These are phyloP conservation scores for Chlorencoelia australis DNA, from an alignment of 2,329 filamentous ascomycete genomes.

Conservation along the genomic window DNA sequence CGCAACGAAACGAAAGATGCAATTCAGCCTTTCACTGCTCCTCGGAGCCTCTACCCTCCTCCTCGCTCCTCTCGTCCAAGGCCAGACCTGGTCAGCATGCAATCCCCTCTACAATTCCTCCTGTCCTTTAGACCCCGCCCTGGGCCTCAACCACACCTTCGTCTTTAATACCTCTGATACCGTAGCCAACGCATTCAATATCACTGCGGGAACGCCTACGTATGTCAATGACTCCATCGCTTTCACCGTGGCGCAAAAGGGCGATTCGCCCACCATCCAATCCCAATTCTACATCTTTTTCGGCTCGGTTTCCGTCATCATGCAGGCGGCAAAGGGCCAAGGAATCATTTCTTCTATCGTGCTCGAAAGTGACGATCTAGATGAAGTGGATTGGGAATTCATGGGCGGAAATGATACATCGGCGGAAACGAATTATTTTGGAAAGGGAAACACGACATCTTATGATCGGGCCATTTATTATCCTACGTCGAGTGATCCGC, in stretches of 20 bases:
- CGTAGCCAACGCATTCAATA: slow-evolving; percentile 51
- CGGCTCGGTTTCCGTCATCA: slow-evolving; percentile 64
- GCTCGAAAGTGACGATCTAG: slow-evolving; percentile 71
- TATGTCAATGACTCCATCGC: slow-evolving; percentile 56
- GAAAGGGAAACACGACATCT: slow-evolving; percentile 61
- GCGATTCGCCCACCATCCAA: slow-evolving; percentile 69
- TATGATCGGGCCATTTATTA: slow-evolving; percentile 62
- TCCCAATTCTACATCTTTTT: slow-evolving; percentile 82
- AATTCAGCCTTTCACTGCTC: slow-evolving; percentile 12
- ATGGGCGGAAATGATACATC: slow-evolving; percentile 54
- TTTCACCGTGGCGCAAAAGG: slow-evolving; percentile 60
- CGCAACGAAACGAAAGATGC: slow-evolving; percentile 13
- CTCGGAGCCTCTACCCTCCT: slow-evolving; percentile 13
- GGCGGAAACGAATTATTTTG: slow-evolving; percentile 67
- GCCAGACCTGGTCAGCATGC: slow-evolving; percentile 70
- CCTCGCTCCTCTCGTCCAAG: slow-evolving; percentile 37
- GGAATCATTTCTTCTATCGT: slow-evolving; percentile 79
- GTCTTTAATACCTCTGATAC: slow-evolving; percentile 52
- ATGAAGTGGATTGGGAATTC: slow-evolving; percentile 85
- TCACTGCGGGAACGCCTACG: slow-evolving; percentile 53
- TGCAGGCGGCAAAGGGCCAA: slow-evolving; percentile 64
- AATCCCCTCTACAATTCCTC: slow-evolving; percentile 62
- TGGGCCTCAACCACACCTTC: slow-evolving; percentile 53
- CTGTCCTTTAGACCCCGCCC: slow-evolving; percentile 62
- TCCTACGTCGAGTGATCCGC: slow-evolving; percentile 42